A percentile compares a stretch with the other conserved stretches of the same genome.
These are phyloP conservation scores for Pinus albicaulis DNA, from an alignment of 75 land plant species.

Conservation along the genomic window DNA sequence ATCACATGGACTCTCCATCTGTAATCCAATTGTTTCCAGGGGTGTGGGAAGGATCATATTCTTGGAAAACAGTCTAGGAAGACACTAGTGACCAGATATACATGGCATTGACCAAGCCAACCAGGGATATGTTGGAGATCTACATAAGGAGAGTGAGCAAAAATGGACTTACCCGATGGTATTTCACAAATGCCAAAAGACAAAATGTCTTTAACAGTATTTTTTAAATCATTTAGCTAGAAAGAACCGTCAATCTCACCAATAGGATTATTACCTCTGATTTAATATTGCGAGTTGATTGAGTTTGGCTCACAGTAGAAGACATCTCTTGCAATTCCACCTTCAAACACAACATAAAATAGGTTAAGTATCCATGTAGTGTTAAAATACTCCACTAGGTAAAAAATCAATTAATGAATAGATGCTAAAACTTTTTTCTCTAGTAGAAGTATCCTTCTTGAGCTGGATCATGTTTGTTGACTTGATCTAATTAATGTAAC, in stretches of 20 bases:
- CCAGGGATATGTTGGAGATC: background rate
- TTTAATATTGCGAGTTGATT: background rate
- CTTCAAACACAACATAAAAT: background rate
- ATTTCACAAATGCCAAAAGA: background rate
- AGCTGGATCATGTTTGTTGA: too few relatives aligned
- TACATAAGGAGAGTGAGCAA: background rate
- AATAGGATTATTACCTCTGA: conserved; percentile 1
- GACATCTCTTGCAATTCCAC: background rate
- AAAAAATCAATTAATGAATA: background rate
- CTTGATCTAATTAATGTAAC: background rate
- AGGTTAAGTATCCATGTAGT: background rate
- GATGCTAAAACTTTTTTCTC: background rate
- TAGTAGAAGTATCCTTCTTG: background rate
- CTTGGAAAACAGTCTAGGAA: too few relatives aligned
- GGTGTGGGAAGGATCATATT: too few relatives aligned
- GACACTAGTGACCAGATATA: background rate
- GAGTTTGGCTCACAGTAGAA: background rate
- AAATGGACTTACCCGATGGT: background rate
- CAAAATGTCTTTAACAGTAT: background rate
- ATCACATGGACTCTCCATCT: too few relatives aligned
- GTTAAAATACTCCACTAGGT: background rate
- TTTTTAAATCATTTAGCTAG: too few relatives aligned
- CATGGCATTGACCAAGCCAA: background rate
- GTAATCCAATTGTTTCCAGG: too few relatives aligned
- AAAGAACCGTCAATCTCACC: background rate